Conservation (phyloP, 805 yeast genomes). For the Candida vaughaniae region DNA sequence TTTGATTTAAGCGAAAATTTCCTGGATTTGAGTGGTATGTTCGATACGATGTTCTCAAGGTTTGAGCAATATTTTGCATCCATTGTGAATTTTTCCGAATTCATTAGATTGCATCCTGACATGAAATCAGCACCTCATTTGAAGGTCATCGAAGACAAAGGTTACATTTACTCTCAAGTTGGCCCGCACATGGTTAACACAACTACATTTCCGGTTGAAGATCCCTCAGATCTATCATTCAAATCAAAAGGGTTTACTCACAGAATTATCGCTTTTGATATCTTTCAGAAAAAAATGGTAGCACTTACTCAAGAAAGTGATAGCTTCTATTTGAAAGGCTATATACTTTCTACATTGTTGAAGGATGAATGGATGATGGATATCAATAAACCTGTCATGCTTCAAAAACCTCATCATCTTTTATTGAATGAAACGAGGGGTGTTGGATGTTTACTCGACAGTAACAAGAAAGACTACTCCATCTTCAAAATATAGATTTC, state of each 20-base stretch:
- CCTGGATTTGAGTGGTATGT: neutral
- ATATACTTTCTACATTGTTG: neutral
- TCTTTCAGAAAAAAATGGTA: neutral
- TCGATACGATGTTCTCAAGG: neutral
- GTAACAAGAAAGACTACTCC: constrained; percentile 36
- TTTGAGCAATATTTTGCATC: constrained; percentile 11
- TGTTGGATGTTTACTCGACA: constrained; percentile 42
- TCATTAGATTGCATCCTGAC: neutral
- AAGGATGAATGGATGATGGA: neutral
- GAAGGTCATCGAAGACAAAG: neutral
- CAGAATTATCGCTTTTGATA: neutral
- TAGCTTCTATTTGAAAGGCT: constrained; percentile 2
- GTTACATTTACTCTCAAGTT: neutral
- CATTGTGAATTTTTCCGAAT: neutral
- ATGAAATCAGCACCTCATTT: neutral
- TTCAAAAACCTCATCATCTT: neutral
- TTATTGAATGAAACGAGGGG: constrained; percentile 20
- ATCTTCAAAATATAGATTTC: constrained; percentile 22
- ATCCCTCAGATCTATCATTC: neutral
- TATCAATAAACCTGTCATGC: neutral
- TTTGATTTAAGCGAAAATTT: constrained; percentile 1
- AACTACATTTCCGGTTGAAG: constrained; percentile 1
- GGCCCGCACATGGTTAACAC: neutral
- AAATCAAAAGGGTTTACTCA: neutral
- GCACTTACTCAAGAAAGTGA: neutral